Conservation (phyloP, 768 basidiomycete species). For the Exsudoporus frostii region DNA sequence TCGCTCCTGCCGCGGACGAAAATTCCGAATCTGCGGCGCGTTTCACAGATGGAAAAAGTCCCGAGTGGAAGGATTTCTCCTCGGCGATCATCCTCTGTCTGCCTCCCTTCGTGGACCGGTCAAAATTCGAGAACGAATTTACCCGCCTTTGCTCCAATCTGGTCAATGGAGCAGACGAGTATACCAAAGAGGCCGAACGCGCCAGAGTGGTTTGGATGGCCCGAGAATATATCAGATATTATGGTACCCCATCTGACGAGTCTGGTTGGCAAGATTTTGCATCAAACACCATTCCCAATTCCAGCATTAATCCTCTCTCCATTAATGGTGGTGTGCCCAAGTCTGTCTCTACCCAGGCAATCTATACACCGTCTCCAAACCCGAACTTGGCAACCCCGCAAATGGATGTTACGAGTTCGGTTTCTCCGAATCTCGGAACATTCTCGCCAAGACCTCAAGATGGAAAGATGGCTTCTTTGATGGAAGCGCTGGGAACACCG, state of each 20-base stretch:
- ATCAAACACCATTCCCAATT: slow-evolving; percentile 47
- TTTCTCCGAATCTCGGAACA: slow-evolving; percentile 45
- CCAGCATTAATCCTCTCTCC: slow-evolving; percentile 24
- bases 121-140: slow-evolving; percentile 68
- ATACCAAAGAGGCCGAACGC: slow-evolving; percentile 36
- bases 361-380: slow-evolving; percentile 50
- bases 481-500: slow-evolving; percentile 41
- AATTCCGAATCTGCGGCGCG: slow-evolving; percentile 16
- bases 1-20: slow-evolving; percentile 18
- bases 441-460: slow-evolving; percentile 56
- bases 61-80: slow-evolving; percentile 62
- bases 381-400: slow-evolving; percentile 29
- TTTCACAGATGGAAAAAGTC: slow-evolving; percentile 19
- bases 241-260: slow-evolving; percentile 50
- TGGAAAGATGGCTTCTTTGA: slow-evolving; percentile 40
- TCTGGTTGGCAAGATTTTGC: slow-evolving; percentile 58
- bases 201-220: slow-evolving; percentile 62
- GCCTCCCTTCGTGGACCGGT: slow-evolving; percentile 52
- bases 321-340: slow-evolving; percentile 35
- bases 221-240: slow-evolving; percentile 58
- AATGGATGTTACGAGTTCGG: background rate
- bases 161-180: slow-evolving; percentile 51
- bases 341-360: slow-evolving; percentile 51
- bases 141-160: slow-evolving; percentile 63
- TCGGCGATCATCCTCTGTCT: slow-evolving; percentile 58